A percentile compares a stretch with the other conserved stretches of the same genome.
Evolutionary conservation across 2,329 filamentous ascomycete species (phyloP).

Genomic region (Cladorrhinum sp.): DNA sequence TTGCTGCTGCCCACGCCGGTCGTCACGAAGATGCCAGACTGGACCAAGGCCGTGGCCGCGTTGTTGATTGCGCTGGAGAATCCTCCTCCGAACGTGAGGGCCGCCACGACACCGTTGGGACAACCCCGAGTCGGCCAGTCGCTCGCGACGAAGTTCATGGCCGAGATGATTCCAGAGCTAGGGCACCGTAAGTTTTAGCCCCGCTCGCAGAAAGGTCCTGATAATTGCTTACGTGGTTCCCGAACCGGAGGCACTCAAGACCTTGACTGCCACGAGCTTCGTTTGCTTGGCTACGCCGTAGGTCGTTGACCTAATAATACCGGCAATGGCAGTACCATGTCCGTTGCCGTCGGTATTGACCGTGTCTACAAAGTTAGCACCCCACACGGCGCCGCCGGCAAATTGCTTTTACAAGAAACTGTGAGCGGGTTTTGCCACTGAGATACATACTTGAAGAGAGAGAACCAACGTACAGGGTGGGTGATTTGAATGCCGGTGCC

Average conservation of each 20-base stretch:
- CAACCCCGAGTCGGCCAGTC: constrained; percentile 37
- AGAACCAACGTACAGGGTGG: constrained; percentile 32
- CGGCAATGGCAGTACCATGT: constrained; percentile 47
- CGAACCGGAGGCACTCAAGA: constrained; percentile 38
- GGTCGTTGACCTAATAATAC: constrained; percentile 40
- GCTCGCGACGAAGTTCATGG: constrained; percentile 41
- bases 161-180: constrained; percentile 42
- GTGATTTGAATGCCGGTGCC: constrained; percentile 47
- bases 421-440: neutral
- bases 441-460: constrained; percentile 2
- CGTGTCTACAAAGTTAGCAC: constrained; percentile 38
- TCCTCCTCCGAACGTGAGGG: constrained; percentile 55
- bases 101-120: constrained; percentile 47
- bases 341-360: constrained; percentile 41
- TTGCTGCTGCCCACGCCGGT: constrained; percentile 56
- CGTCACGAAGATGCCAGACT: constrained; percentile 48
- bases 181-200: neutral
- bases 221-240: constrained; percentile 28
- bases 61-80: constrained; percentile 46
- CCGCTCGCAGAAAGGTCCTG: constrained; percentile 5
- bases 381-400: constrained; percentile 40
- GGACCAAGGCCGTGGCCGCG: constrained; percentile 46
- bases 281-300: constrained; percentile 47
- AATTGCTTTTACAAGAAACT: constrained; percentile 30
- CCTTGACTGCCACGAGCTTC: constrained; percentile 43